These are phyloP conservation scores for Bimuria novae-zelandiae DNA, from an alignment of 2,329 filamentous ascomycete genomes.

Conservation along the genomic window DNA sequence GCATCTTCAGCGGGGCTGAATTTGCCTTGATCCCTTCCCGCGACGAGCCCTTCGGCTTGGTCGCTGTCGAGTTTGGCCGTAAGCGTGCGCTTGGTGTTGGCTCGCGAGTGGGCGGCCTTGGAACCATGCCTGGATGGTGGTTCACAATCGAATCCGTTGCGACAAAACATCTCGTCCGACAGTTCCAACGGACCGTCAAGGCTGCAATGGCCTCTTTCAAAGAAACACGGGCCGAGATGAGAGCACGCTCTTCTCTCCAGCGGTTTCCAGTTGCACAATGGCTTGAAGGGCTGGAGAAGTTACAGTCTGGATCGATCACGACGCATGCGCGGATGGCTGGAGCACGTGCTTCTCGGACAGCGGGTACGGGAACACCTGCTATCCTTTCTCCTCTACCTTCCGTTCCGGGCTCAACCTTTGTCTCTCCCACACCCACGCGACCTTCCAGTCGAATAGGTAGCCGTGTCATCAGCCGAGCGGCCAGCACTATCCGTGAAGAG, in stretches of 20 bases:
- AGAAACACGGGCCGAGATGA: slow-evolving; percentile 64
- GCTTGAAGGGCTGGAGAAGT: slow-evolving; percentile 66
- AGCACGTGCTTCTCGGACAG: slow-evolving; percentile 1
- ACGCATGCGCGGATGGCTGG: slow-evolving; percentile 52
- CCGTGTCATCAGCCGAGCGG: slow-evolving; percentile 15
- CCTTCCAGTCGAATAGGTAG: slow-evolving; percentile 20
- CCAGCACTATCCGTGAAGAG: slow-evolving; percentile 20
- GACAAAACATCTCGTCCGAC: slow-evolving; percentile 65
- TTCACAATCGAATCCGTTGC: slow-evolving; percentile 69
- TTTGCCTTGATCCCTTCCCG: slow-evolving; percentile 71
- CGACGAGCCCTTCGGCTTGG: slow-evolving; percentile 71
- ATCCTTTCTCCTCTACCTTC: slow-evolving; percentile 21
- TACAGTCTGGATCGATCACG: slow-evolving; percentile 65
- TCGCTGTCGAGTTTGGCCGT: slow-evolving; percentile 70
- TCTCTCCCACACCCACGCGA: slow-evolving; percentile 19
- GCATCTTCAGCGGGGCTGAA: slow-evolving; percentile 69
- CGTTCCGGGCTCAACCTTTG: slow-evolving; percentile 16
- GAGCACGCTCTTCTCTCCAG: slow-evolving; percentile 67
- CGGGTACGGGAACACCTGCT: slow-evolving; percentile 4
- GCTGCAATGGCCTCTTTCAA: slow-evolving; percentile 62
- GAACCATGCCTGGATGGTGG: slow-evolving; percentile 75
- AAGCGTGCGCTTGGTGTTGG: slow-evolving; percentile 71
- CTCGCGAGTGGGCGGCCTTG: slow-evolving; percentile 66
- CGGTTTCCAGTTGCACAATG: slow-evolving; percentile 70
- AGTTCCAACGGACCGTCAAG: slow-evolving; percentile 68